Conservation (phyloP, 2,329 filamentous ascomycete species). For the Lecanicillium sp. region DNA sequence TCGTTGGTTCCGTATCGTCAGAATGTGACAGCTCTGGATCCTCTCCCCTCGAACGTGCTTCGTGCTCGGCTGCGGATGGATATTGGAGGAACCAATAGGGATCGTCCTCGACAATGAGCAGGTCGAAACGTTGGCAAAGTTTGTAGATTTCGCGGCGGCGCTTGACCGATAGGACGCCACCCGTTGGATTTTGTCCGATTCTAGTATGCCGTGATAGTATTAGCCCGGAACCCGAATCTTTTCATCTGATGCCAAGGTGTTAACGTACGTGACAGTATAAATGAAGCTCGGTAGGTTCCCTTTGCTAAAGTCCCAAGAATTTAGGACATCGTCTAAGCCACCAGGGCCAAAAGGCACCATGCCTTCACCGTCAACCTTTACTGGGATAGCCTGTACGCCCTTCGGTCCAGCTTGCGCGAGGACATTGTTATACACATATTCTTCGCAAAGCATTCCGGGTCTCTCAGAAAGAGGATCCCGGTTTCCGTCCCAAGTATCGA, state of each 20-base stretch:
- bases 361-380: slow-evolving; percentile 70
- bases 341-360: slow-evolving; percentile 69
- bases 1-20: slow-evolving; percentile 17
- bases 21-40: slow-evolving; percentile 22
- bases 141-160: slow-evolving; percentile 73
- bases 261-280: slow-evolving; percentile 78
- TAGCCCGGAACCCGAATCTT: background rate
- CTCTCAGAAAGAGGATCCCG: slow-evolving; percentile 58
- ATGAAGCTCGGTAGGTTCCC: slow-evolving; percentile 75
- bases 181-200: slow-evolving; percentile 77
- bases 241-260: background rate
- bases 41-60: slow-evolving; percentile 43
- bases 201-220: slow-evolving; percentile 4
- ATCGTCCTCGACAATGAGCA: slow-evolving; percentile 89
- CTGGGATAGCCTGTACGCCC: slow-evolving; percentile 64
- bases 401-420: slow-evolving; percentile 57
- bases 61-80: slow-evolving; percentile 53
- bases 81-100: slow-evolving; percentile 95
- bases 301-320: slow-evolving; percentile 69
- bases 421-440: slow-evolving; percentile 74
- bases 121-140: slow-evolving; percentile 73
- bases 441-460: slow-evolving; percentile 72
- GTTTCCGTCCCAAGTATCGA: slow-evolving; percentile 64
- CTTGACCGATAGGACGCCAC: slow-evolving; percentile 62
- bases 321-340: slow-evolving; percentile 67